Base-by-base conservation (phyloP, 1,284 basidiomycete species). In the Bjerkandera adusta region DNA sequence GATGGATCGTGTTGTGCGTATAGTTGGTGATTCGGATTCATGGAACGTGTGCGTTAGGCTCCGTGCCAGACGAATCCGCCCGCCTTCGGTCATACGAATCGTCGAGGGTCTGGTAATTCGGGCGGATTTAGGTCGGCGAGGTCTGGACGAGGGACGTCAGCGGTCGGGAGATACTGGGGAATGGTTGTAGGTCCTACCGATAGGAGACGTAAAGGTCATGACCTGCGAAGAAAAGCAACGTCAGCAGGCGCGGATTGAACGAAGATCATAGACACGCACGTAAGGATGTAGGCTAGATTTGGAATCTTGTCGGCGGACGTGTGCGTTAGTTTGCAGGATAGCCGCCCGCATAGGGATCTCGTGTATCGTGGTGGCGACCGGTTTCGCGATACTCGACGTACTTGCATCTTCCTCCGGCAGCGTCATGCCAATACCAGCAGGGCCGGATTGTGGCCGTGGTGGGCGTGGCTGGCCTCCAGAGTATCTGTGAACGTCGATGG, bases 201-300 rank as follows among this genome's bases (percentile, higher is more conserved):
- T 65, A 4, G 63, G 63, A 39, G 61, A 63, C 49, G 62, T 64
- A 49, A 65, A 65, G 33, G 62, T 64, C 43, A 57, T 58, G 20
- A 61, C 56, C 58, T 60, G 43, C 21, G 16, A 21, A 36, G 13
- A 34, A n/a, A n/a, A n/a, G n/a, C n/a, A 1, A 24, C 36, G 44
- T 34, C 13, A 45, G 13, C 21, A 24, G 18, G 5, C 21, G 16
- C 22, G 18, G 27, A 33, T 34, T 15, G 20, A 18, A 15, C 32
- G 29, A 43, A 41, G 45, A 33, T 38, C 34, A 3, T 34, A 11
- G 21, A 5, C 21, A 58, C 63, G 57, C 50, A 68, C 64, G 45
- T 67, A 65, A 15, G 64, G 65, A 51, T 68, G 66, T 42, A 68
- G 35, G 33, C 39, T 53, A 32, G 58, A 50, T n/a, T n/a, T n/a